Evolutionary conservation across 352 stramenopile genomes (phyloP), one percentile per base, ranked within the genome.

Genomic region (Phytophthora vignae): DNA sequence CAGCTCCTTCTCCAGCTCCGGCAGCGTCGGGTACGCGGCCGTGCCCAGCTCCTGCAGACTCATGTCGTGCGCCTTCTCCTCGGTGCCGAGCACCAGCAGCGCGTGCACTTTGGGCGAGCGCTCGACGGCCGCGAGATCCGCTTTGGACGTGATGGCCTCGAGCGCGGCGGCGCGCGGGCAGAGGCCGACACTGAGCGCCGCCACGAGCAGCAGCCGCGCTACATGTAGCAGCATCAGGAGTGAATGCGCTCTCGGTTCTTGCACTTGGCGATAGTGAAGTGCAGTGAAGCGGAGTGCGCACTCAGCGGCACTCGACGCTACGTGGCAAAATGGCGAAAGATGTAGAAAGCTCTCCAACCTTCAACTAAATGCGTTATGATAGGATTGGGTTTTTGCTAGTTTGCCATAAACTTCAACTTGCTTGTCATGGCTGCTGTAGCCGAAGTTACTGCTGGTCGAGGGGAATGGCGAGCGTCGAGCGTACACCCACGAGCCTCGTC

Each of bases 1-100:
- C 17, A 89, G 69, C 21, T 87, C 69, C 40, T 79, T 74, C 67
- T 85, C 81, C 4, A 89, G 46, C n/a, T 73, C 65, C 14, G 36
- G 29, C 17, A 89, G 66, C 52, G 65, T n/a, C 50, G 81, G 77
- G 58, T 85, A 87, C 62, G 77, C 78, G 8, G 60, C 73, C 5
- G 27, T 29, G 1, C 67, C 74, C 44, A 85, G 61, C 12, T 81
- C 77, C 12, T 74, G 50, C 14, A 78, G 65, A 21, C 64, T 74
- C 33, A 58, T 42, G 3, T 72, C 59, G 25, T 73, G 19, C 29
- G n/a, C 48, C 46, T 55, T 62, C 22, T 73, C 64, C 17, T 81
- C 62, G 1, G 60, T 72, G 2, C 62, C 56, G 9, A 83, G 56
- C 19, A 85, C 50, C 49, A 88, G 62, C 49, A 85, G 65, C 56